Base-by-base conservation (phyloP, 176 grass and related monocot species). In the Oryza brachyantha region DNA sequence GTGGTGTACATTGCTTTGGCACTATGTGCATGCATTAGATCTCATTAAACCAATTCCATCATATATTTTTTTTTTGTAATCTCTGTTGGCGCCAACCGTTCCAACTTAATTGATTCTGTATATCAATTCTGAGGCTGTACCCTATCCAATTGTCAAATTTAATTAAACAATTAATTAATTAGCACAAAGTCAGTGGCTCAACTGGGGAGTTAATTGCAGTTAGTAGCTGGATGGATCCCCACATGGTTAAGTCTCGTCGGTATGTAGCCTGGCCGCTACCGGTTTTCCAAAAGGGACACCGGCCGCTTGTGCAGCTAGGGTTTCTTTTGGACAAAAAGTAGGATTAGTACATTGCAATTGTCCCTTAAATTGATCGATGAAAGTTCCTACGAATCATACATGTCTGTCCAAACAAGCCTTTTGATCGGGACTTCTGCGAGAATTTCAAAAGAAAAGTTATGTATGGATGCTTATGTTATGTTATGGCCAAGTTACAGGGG, bases 61-160 rank as follows among this genome's bases (percentile, higher is more conserved):
- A 34, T n/a, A n/a, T n/a, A n/a, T n/a, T n/a, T n/a, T n/a, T n/a
- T n/a, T 67, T 67, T 41, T 28, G 3, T 22, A 4, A 39, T 75
- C 17, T 75, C 52, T 61, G 73, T 69, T 77, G 55, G 67, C 39
- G 67, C 79, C 79, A 77, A n/a, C 60, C 29, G 21, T 64, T 45
- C 39, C 9, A 65, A 65, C 58, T 31, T 13, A 29, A 72, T 19
- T 13, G 13, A 71, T 19, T 45, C 3, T 29, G 8, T 52, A 52
- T n/a, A 52, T 43, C 14, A 14, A 29, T 32, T 52, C 38, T 62
- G 28, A 57, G 46, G 72, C 64, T 46, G 72, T 68, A 52, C 19
- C 13, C 36, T 46, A 76, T 61, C 81, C 43, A 27, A 61, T 61
- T 84, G 36, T 46, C 22, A 10, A 12, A 28, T 28, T 37, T 73